These are phyloP conservation scores for Psidium guajava DNA, from an alignment of 345 rosid genomes.

Conservation along the genomic window DNA sequence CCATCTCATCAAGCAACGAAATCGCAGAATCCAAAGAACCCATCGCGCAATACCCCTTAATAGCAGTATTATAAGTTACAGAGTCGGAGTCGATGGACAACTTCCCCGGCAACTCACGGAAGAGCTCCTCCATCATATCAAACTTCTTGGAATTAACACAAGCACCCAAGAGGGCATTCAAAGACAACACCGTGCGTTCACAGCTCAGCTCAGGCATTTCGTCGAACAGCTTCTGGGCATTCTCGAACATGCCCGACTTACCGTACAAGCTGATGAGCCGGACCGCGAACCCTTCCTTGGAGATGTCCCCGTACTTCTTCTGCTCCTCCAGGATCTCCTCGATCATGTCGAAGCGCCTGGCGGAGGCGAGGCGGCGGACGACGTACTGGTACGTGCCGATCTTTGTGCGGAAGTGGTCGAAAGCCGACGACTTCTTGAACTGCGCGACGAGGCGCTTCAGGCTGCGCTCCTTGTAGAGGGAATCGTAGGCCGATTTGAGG, in stretches of 20 bases:
- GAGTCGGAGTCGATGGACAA: constrained; percentile 38
- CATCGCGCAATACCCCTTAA: constrained; percentile 47
- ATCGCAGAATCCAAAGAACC: constrained; percentile 33
- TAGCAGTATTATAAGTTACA: constrained; percentile 40
- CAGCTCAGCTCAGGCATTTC: constrained; percentile 56
- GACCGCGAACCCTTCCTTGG: constrained; percentile 45
- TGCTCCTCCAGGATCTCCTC: constrained; percentile 64
- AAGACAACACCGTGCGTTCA: constrained; percentile 45
- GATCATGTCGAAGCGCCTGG: constrained; percentile 31
- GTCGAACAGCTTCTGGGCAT: constrained; percentile 66
- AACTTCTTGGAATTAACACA: constrained; percentile 42
- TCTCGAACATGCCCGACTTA: constrained; percentile 42
- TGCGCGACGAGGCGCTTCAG: constrained; percentile 45
- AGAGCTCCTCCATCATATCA: constrained; percentile 24
- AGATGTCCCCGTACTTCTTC: constrained; percentile 42
- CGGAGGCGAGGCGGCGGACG: constrained; percentile 56
- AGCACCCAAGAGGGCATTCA: constrained; percentile 51
- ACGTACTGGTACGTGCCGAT: constrained; percentile 26
- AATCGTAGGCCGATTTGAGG: constrained; percentile 9
- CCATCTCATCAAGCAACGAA: constrained; percentile 45
- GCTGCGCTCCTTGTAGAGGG: constrained; percentile 40
- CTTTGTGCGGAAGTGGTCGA: constrained; percentile 42
- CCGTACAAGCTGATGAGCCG: constrained; percentile 44
- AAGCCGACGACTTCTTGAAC: constrained; percentile 40
- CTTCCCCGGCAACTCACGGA: constrained; percentile 31